phyloP scores from a whole-genome alignment of 176 grass and related monocot species.

The Poa pratensis region DNA sequence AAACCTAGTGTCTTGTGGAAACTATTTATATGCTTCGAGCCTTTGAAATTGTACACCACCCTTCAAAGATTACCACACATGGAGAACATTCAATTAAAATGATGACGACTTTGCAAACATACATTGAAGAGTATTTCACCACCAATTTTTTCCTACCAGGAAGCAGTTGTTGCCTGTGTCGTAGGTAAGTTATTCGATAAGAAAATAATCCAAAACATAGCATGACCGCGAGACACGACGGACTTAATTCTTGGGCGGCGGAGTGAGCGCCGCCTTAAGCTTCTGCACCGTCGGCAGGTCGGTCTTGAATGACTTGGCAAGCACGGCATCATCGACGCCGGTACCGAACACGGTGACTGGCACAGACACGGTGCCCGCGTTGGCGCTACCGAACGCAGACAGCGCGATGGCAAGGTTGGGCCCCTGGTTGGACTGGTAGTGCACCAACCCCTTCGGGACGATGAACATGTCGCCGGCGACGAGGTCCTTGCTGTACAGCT shows the following conservation, averaged over 20 bases:
- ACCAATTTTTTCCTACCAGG: background rate
- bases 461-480: slow-evolving; percentile 51
- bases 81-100: too few relatives aligned
- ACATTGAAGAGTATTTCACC: background rate
- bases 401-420: background rate
- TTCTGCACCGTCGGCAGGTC: slow-evolving; percentile 36
- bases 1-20: too few relatives aligned
- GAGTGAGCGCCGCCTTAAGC: slow-evolving; percentile 35
- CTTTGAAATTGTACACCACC: too few relatives aligned
- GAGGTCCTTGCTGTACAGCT: slow-evolving; percentile 43
- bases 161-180: background rate
- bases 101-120: too few relatives aligned
- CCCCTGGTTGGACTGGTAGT: slow-evolving; percentile 58
- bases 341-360: slow-evolving; percentile 49
- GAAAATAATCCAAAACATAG: background rate
- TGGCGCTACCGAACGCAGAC: slow-evolving; percentile 44
- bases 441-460: slow-evolving; percentile 57
- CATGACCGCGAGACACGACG: background rate
- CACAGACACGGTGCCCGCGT: slow-evolving; percentile 32
- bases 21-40: too few relatives aligned
- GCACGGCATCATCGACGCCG: slow-evolving; percentile 13
- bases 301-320: slow-evolving; percentile 52
- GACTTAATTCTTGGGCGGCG: background rate
- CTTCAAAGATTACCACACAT: too few relatives aligned
- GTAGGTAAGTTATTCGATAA: background rate